Evolutionary conservation across 441 rosid species (phyloP).

Genomic region (Pelargonium citronellum): DNA sequence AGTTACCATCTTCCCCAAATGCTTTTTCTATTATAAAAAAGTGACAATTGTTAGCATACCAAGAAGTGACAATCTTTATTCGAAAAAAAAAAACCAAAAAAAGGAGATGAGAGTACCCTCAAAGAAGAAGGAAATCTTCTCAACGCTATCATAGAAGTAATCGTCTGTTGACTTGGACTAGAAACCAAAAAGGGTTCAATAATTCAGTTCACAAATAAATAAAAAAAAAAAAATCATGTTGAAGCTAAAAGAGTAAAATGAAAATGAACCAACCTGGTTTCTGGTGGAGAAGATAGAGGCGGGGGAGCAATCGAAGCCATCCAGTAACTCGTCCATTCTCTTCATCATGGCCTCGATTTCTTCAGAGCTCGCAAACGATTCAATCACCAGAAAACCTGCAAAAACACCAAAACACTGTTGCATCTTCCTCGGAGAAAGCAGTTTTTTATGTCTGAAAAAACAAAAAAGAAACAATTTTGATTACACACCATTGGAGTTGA

Average conservation of each 20-base stretch:
- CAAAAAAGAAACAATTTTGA: neutral
- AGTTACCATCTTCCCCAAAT: slow-evolving; percentile 63
- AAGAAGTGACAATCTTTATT: neutral
- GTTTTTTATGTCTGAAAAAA: neutral
- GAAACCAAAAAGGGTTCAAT: slow-evolving; percentile 9
- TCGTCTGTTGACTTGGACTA: slow-evolving; percentile 54
- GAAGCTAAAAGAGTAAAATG: neutral
- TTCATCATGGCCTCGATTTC: slow-evolving; percentile 56
- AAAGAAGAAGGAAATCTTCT: slow-evolving; percentile 83
- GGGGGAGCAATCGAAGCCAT: slow-evolving; percentile 46
- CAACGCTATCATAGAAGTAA: slow-evolving; percentile 84
- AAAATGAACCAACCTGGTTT: slow-evolving; percentile 50
- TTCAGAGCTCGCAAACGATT: slow-evolving; percentile 55
- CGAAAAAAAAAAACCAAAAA: neutral
- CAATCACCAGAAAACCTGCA: slow-evolving; percentile 74
- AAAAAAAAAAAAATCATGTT: neutral
- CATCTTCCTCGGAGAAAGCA: neutral
- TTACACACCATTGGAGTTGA: slow-evolving; percentile 50
- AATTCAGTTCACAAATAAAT: neutral
- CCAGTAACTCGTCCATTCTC: slow-evolving; percentile 60
- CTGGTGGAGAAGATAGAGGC: slow-evolving; percentile 83
- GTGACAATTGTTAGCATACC: neutral
- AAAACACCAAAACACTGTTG: neutral
- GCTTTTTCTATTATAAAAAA: slow-evolving; percentile 56
- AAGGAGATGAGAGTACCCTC: slow-evolving; percentile 48